Percentiles rank a stretch among this genome's conserved stretches.
Conservation (phyloP, 2,329 filamentous ascomycete species). For the Fusarium begoniae region DNA sequence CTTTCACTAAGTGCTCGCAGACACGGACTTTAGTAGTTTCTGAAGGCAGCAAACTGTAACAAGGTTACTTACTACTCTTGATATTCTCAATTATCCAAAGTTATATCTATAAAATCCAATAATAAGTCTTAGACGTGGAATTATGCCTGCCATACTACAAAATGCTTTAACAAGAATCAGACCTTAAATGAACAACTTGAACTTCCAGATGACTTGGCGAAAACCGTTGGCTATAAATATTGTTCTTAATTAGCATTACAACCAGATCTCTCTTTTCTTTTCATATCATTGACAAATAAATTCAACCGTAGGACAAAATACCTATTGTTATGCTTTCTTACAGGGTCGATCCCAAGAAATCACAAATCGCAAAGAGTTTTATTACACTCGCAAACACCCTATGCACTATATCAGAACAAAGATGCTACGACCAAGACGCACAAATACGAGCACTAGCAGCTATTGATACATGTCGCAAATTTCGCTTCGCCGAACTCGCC, state of each 20-base stretch:
- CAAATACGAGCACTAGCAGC: not conserved
- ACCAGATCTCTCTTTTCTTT: not conserved
- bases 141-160: too few species aligned
- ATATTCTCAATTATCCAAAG: not conserved
- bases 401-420: not conserved
- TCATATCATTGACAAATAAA: not conserved
- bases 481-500: too few species aligned
- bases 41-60: fast-evolving
- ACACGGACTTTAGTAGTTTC: not conserved
- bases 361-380: not conserved
- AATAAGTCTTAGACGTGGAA: fast-evolving
- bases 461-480: not conserved
- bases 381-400: not conserved
- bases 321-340: too few species aligned
- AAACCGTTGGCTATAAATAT: not conserved
- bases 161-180: not conserved
- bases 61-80: not conserved
- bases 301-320: not conserved
- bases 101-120: not conserved
- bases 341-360: fast-evolving
- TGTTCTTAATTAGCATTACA: not conserved
- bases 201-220: not conserved
- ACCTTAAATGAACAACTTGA: not conserved
- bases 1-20: not conserved
- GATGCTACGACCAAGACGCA: not conserved